Percentiles rank a stretch among this genome's conserved stretches.
Conservation (phyloP, 202 grass and related monocot genomes). For the Cymbopogon flexuosus region DNA sequence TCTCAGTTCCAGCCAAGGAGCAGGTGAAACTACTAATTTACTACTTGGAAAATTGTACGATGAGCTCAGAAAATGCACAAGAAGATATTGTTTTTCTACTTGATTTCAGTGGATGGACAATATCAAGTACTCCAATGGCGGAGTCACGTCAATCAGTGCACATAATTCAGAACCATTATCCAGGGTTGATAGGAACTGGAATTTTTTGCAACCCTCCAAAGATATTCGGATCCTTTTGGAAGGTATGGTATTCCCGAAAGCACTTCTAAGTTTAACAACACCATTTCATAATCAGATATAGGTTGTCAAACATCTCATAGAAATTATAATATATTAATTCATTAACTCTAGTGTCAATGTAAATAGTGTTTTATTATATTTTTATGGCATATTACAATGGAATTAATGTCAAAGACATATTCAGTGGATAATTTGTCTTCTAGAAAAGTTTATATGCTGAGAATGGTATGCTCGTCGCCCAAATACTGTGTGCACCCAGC, state of each 20-base stretch:
- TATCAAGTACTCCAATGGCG: conserved; percentile 28
- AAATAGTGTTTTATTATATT: too few species aligned
- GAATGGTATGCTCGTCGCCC: too few species aligned
- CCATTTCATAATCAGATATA: background rate
- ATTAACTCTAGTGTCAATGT: background rate
- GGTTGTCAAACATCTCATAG: background rate
- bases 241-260: conserved; percentile 8
- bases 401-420: background rate
- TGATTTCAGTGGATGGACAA: conserved; percentile 47
- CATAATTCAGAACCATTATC: conserved; percentile 43
- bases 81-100: conserved; percentile 38
- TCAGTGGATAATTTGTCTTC: background rate
- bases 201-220: conserved; percentile 42
- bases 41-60: conserved; percentile 39
- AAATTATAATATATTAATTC: background rate
- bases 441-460: background rate
- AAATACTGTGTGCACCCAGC: background rate
- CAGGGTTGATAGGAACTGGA: conserved; percentile 29
- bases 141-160: conserved; percentile 18
- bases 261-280: background rate
- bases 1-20: conserved; percentile 28
- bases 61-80: background rate
- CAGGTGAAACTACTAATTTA: conserved; percentile 47
- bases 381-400: background rate
- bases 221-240: conserved; percentile 54